Evolutionary conservation across 148 eudicot species (phyloP), one percentile per base, ranked within the genome.

Genomic region (Cornus controversa): DNA sequence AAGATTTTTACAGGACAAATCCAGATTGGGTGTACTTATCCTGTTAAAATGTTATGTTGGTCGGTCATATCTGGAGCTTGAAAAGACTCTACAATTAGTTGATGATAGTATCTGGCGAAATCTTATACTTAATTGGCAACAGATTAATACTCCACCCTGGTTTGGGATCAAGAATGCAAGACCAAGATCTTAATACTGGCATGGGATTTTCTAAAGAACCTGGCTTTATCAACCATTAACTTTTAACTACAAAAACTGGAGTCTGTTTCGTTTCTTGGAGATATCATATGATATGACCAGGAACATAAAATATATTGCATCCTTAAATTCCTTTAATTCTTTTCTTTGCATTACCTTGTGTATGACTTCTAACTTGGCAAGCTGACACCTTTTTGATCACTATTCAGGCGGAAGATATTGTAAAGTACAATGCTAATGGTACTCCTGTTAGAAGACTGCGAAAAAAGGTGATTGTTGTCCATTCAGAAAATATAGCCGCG

Each of bases 401-500:
- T 29, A 58, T 80, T 45, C 81, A 92, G 97, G 84, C 87, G 69
- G 92, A 91, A 79, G 90, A 88, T 82, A 84, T 90, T 81, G 85
- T 89, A 25, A 89, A 91, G 86, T 80, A 83, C 73, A 78, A 75
- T 40, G 84, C 80, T n/a, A 84, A 81, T 86, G 96, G 89, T 10
- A 76, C 64, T 74, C 92, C 94, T 79, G 86, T 91, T 28, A 88
- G 82, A 77, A 87, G 96, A 85, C 68, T 76, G 71, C 86, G 87
- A 73, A 91, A 79, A 82, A 91, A 84, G 77, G 79, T 87, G 69
- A 81, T 57, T 71, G 70, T 78, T 68, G 81, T 87, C 54, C 90
- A 85, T 80, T 91, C 91, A 28, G 85, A 87, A 77, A 89, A 87
- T 78, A 85, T 93, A 76, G 92, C 94, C 63, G 70, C 89, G 27